Conservation (phyloP, 441 rosid species). For the Gossypium gossypioides region DNA sequence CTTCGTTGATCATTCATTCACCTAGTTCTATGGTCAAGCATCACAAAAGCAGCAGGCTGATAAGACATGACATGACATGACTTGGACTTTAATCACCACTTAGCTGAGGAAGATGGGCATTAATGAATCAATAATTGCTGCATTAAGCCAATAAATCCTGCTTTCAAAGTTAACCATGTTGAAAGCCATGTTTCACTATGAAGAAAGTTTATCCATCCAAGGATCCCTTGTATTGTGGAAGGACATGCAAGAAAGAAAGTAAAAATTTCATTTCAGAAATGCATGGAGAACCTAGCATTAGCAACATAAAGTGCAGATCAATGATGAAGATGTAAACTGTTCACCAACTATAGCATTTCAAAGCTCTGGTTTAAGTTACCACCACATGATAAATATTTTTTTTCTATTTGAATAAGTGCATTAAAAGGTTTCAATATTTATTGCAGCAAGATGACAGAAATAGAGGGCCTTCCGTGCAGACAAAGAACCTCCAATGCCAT, state of each 20-base stretch:
- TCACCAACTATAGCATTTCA: neutral
- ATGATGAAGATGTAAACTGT: too few relatives aligned
- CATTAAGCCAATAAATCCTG: neutral
- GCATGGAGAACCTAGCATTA: neutral
- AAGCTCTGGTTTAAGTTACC: neutral
- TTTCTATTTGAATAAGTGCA: neutral
- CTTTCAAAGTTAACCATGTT: neutral
- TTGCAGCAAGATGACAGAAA: neutral
- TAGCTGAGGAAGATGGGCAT: constrained; percentile 4
- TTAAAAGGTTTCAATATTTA: neutral
- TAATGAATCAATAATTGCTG: neutral
- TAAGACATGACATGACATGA: neutral
- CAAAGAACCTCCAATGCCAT: neutral
- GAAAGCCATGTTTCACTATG: neutral
- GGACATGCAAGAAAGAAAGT: neutral
- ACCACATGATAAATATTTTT: too few relatives aligned
- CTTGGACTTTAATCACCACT: neutral
- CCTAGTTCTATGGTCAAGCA: neutral
- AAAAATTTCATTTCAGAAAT: neutral
- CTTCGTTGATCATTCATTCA: neutral
- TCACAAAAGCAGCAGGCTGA: neutral
- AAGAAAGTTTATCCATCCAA: neutral
- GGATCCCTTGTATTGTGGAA: neutral
- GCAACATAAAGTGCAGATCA: neutral
- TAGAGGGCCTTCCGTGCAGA: neutral